Evolutionary conservation across 768 basidiomycete genomes (phyloP).

Genomic region (Lactarius quietus): DNA sequence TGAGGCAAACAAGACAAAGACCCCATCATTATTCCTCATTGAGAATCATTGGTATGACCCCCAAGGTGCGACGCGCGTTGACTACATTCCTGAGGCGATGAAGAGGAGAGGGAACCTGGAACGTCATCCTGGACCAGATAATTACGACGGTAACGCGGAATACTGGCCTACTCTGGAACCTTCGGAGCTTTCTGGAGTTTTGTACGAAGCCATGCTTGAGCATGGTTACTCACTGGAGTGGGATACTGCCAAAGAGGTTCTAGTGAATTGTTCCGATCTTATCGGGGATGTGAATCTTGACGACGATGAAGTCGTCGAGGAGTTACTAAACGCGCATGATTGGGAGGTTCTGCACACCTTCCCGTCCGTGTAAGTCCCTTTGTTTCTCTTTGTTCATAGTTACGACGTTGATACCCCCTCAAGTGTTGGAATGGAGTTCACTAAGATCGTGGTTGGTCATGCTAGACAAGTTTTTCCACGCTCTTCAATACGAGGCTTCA

Average conservation of each 20-base stretch:
- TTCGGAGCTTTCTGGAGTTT: slow-evolving; percentile 2
- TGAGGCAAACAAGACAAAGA: slow-evolving; percentile 22
- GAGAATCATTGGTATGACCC: slow-evolving; percentile 42
- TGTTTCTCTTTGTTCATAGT: not conserved
- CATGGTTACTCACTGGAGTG: slow-evolving; percentile 5
- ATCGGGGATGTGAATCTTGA: slow-evolving; percentile 20
- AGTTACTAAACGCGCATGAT: slow-evolving; percentile 39
- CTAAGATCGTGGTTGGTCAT: slow-evolving; percentile 40
- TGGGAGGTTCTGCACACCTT: slow-evolving; percentile 43
- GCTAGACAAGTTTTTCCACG: slow-evolving; percentile 37
- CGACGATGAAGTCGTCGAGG: slow-evolving; percentile 33
- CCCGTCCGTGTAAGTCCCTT: slow-evolving; percentile 36
- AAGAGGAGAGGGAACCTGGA: slow-evolving; percentile 35
- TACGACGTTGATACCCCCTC: not conserved
- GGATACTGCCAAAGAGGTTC: not conserved
- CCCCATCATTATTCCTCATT: slow-evolving; percentile 35
- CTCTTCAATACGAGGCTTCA: slow-evolving; percentile 39
- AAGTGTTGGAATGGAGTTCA: slow-evolving; percentile 43
- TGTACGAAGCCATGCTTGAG: too few species aligned
- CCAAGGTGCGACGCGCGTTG: slow-evolving; percentile 37
- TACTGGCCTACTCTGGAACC: slow-evolving; percentile 9
- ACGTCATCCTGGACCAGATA: slow-evolving; percentile 16
- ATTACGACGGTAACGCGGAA: slow-evolving; percentile 22
- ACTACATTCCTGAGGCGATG: slow-evolving; percentile 35
- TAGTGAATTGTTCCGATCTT: not conserved